phyloP scores from a whole-genome alignment of 176 grass and related monocot genomes.

The Avena sativa region DNA sequence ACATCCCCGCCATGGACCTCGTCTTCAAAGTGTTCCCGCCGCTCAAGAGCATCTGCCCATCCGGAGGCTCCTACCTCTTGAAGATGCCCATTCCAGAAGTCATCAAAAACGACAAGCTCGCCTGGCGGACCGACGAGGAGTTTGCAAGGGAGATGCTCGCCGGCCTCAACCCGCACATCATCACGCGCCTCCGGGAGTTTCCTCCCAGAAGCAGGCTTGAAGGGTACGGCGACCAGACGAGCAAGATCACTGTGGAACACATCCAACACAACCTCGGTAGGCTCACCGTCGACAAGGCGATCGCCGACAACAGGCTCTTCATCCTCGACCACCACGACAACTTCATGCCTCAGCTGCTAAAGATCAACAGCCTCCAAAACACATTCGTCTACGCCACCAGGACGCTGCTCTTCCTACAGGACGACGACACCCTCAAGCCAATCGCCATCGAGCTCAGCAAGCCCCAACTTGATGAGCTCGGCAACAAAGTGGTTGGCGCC shows the following conservation, averaged over 20 bases:
- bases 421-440: constrained; percentile 12
- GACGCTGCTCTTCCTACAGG: constrained; percentile 43
- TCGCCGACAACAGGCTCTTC: constrained; percentile 51
- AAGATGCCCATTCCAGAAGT: constrained; percentile 31
- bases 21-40: constrained; percentile 37
- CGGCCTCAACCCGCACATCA: constrained; percentile 32
- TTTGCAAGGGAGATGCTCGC: constrained; percentile 46
- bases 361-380: constrained; percentile 40
- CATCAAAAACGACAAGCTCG: constrained; percentile 29
- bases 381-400: constrained; percentile 68
- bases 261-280: constrained; percentile 49
- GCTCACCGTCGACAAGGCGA: constrained; percentile 52
- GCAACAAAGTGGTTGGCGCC: background rate
- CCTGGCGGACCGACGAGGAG: constrained; percentile 41
- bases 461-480: background rate
- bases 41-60: constrained; percentile 20
- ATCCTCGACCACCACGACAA: constrained; percentile 81
- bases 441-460: constrained; percentile 36
- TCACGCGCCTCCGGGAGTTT: constrained; percentile 53
- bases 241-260: constrained; percentile 59
- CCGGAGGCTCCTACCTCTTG: constrained; percentile 16
- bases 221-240: constrained; percentile 65
- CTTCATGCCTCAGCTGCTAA: constrained; percentile 59
- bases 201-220: constrained; percentile 66
- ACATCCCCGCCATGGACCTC: background rate